Evolutionary conservation across 2,329 filamentous ascomycete species (phyloP), one percentile per base, ranked within the genome.

Genomic region (Elsinoe arachidis): DNA sequence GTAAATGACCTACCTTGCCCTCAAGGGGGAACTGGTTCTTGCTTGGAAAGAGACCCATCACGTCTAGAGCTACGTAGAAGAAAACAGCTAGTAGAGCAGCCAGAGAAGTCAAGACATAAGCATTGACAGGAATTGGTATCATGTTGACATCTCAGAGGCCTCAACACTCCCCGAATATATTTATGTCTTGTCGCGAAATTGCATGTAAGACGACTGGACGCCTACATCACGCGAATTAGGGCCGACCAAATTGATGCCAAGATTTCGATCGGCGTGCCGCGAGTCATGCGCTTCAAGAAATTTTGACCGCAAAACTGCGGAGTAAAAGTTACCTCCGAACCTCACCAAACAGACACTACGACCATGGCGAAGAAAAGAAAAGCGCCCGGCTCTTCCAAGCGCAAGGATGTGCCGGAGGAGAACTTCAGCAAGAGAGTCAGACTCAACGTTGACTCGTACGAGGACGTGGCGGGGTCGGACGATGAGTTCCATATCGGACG

Each of bases 391-490:
- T 37, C 11, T 2, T 53, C 53, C 10, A 55, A 39, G 12, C 33
- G 34, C n/a, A 54, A 47, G n/a, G 41, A 30, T 0, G 23, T 54
- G 17, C 52, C 41, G 0, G 37, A n/a, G 35, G 59, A 62, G 26
- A 81, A 57, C 26, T 59, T 49, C n/a, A 59, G 56, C 54, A 59
- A 58, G 37, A 54, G 59, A 47, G 55, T 85, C 35, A 82, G 83
- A 55, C 79, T 90, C 61, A 66, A 69, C 17, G 74, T 80, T 57
- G 72, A 68, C 58, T 85, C 82, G 2, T 92, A 81, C 71, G 85
- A 92, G 71, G 90, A 95, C 72, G 86, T 99, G 64, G 89, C 91
- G 63, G 86, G 96, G 70, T 95, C 90, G 1, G 90, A 96, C 70
- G 93, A 99, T 71, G 90, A 96, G 69, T 95, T 96, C 70, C 89